These are phyloP conservation scores for Ashbya aceris DNA, from an alignment of 1,139 yeast species.

Conservation along the genomic window DNA sequence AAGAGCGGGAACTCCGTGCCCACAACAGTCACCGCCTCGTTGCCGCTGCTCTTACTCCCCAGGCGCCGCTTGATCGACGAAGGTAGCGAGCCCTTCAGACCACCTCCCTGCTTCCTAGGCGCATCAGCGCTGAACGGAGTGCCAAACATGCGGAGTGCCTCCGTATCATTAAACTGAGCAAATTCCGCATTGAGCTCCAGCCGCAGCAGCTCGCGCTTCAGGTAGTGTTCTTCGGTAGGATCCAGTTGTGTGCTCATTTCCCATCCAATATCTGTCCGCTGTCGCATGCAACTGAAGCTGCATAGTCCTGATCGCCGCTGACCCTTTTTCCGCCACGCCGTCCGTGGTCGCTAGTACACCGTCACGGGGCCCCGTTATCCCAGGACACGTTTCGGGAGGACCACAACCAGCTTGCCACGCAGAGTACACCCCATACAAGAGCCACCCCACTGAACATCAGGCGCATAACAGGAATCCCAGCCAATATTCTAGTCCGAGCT, in stretches of 20 bases:
- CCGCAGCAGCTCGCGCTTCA: slow-evolving; percentile 69
- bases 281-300: too few relatives aligned
- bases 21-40: slow-evolving; percentile 8
- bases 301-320: too few relatives aligned
- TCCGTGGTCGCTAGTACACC: too few relatives aligned
- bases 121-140: slow-evolving; percentile 49
- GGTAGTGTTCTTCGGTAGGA: slow-evolving; percentile 71
- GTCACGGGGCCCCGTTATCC: too few relatives aligned
- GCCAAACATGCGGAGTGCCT: slow-evolving; percentile 60
- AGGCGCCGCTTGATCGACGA: neutral
- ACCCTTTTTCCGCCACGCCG: too few relatives aligned
- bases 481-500: too few relatives aligned
- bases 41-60: slow-evolving; percentile 8
- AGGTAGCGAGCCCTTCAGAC: neutral
- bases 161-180: slow-evolving; percentile 44
- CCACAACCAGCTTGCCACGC: too few relatives aligned
- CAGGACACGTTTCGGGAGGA: too few relatives aligned
- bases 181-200: slow-evolving; percentile 56
- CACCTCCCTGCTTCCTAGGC: slow-evolving; percentile 15
- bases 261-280: too few relatives aligned
- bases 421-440: too few relatives aligned
- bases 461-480: too few relatives aligned
- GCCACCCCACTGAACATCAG: too few relatives aligned
- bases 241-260: slow-evolving; percentile 25
- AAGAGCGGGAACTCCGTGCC: slow-evolving; percentile 50